Percentiles rank a stretch among this genome's conserved stretches.
phyloP scores from a whole-genome alignment of 495 filamentous ascomycete species.

The Aspergillus asperescens region DNA sequence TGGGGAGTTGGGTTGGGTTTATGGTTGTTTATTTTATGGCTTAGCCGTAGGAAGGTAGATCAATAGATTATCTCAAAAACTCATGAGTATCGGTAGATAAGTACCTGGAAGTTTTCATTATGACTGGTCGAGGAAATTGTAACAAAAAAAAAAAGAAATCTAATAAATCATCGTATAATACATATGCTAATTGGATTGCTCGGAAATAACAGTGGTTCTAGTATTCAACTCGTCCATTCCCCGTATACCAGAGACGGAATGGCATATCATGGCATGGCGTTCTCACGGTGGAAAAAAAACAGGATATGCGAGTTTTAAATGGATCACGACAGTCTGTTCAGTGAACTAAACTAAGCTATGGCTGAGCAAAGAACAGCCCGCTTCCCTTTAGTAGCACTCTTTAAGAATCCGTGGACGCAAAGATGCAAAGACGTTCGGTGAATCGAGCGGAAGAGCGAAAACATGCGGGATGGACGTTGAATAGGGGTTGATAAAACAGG shows the following conservation, averaged over 20 bases:
- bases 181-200: too few relatives aligned
- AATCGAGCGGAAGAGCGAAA: not conserved
- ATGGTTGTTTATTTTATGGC: constrained; percentile 86
- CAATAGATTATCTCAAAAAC: not conserved
- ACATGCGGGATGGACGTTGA: too few relatives aligned
- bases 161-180: too few relatives aligned
- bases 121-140: too few relatives aligned
- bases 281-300: not conserved
- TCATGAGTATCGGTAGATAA: too few relatives aligned
- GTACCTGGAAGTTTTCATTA: too few relatives aligned
- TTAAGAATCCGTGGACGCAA: too few relatives aligned
- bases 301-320: not conserved
- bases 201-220: not conserved
- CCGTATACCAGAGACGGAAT: not conserved
- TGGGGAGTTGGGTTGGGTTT: constrained; percentile 95
- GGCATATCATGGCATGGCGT: not conserved
- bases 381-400: not conserved
- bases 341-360: too few relatives aligned
- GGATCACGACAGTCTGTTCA: not conserved
- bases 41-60: constrained; percentile 23
- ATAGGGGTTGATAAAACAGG: constrained; percentile 5
- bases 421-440: not conserved
- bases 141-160: too few relatives aligned
- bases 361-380: not conserved
- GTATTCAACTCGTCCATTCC: not conserved